A percentile compares a stretch with the other conserved stretches of the same genome.
These are phyloP conservation scores for Sarocladiaceae sp. DNA, from an alignment of 2,329 filamentous ascomycete genomes.

Conservation along the genomic window DNA sequence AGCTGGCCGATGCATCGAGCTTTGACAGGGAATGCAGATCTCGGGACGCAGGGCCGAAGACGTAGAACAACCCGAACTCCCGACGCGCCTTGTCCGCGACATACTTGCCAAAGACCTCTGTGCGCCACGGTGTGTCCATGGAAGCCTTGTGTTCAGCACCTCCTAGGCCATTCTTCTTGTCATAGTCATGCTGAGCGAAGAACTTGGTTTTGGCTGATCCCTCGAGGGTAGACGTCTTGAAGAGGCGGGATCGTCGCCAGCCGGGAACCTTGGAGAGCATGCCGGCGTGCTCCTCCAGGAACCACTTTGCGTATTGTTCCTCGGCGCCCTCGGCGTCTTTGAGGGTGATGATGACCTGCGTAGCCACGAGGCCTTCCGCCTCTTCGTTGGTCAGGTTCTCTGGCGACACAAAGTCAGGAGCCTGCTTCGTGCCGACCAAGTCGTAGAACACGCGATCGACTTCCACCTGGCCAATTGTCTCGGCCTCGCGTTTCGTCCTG, in stretches of 20 bases:
- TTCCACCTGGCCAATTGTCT: constrained; percentile 49
- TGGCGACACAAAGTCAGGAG: constrained; percentile 49
- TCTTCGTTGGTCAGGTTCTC: constrained; percentile 55
- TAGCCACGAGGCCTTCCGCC: constrained; percentile 54
- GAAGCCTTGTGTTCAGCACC: constrained; percentile 59
- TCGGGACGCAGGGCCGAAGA: constrained; percentile 68
- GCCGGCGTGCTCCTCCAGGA: constrained; percentile 65
- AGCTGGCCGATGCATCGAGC: constrained; percentile 40
- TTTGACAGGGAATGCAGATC: constrained; percentile 55
- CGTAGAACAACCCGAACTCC: constrained; percentile 68
- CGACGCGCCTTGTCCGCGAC: constrained; percentile 52
- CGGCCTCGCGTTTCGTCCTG: constrained; percentile 46
- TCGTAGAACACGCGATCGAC: constrained; percentile 69
- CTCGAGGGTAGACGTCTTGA: constrained; percentile 59
- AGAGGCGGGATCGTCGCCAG: constrained; percentile 69
- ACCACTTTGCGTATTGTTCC: constrained; percentile 59
- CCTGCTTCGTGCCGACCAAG: constrained; percentile 49
- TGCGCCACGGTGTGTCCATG: constrained; percentile 54
- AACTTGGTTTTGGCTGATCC: constrained; percentile 44
- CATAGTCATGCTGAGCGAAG: constrained; percentile 67
- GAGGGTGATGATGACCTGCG: constrained; percentile 55
- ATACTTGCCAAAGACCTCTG: constrained; percentile 51
- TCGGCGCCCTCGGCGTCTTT: constrained; percentile 42
- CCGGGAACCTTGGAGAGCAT: constrained; percentile 70
- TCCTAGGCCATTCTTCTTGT: constrained; percentile 57